These are phyloP conservation scores for Termitomyces sp. DNA, from an alignment of 768 basidiomycete species.

Conservation along the genomic window DNA sequence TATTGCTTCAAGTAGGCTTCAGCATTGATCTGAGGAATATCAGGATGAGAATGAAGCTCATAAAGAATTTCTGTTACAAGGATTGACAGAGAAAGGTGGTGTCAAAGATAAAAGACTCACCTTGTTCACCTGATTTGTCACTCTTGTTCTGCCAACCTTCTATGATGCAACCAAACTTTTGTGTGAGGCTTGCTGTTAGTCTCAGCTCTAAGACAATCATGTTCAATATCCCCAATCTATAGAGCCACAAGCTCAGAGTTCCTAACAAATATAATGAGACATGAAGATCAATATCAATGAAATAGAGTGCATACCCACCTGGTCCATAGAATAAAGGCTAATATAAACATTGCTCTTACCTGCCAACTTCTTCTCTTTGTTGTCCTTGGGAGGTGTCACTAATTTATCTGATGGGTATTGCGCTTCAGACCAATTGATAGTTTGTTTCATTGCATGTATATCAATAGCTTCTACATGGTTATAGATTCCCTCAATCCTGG, in stretches of 20 bases:
- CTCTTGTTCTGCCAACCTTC: slow-evolving; percentile 4
- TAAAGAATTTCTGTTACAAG: background rate
- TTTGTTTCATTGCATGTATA: too few species aligned
- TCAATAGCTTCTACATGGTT: too few species aligned
- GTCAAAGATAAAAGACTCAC: background rate
- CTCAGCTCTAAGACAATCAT: background rate
- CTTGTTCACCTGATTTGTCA: background rate
- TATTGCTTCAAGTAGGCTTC: slow-evolving; percentile 17
- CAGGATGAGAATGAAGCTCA: background rate
- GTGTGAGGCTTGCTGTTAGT: background rate
- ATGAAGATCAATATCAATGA: background rate
- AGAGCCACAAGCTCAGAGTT: slow-evolving; percentile 6
- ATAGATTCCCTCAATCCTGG: too few species aligned
- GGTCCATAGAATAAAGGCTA: slow-evolving; percentile 14
- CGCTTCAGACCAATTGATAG: too few species aligned
- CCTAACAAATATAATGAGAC: background rate
- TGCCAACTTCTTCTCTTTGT: too few species aligned
- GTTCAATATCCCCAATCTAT: background rate
- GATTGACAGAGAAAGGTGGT: background rate
- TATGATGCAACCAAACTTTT: background rate
- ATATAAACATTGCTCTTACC: too few species aligned
- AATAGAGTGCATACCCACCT: slow-evolving; percentile 6
- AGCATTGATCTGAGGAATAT: slow-evolving; percentile 15
- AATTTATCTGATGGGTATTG: too few species aligned
- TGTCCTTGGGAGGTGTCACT: too few species aligned